A percentile compares a stretch with the other conserved stretches of the same genome.
These are phyloP conservation scores for Centella asiatica DNA, from an alignment of 129 eudicot genomes.

Conservation along the genomic window DNA sequence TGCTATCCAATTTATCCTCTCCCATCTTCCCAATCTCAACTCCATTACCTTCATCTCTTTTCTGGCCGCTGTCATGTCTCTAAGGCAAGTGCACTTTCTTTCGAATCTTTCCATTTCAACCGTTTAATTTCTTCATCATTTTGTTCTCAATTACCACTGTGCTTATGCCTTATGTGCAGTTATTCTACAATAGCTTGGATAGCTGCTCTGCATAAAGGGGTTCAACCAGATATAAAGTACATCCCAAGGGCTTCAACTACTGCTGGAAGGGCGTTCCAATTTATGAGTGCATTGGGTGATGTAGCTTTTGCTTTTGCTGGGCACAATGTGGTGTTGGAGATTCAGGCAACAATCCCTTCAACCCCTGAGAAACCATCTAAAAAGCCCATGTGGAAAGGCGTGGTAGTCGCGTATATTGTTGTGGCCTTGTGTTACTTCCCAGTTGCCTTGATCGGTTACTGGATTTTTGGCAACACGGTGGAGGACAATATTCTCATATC, in stretches of 20 bases:
- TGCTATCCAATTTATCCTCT: conserved; percentile 27
- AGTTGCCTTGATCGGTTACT: conserved; percentile 35
- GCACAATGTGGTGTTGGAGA: conserved; percentile 52
- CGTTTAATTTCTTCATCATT: not conserved
- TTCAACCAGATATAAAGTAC: conserved; percentile 26
- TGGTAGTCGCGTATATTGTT: conserved; percentile 27
- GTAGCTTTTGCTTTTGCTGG: conserved; percentile 52
- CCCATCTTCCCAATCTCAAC: conserved; percentile 45
- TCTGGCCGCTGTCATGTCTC: conserved; percentile 49
- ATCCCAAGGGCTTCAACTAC: conserved; percentile 26
- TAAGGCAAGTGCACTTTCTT: conserved; percentile 15
- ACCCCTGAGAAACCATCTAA: conserved; percentile 43
- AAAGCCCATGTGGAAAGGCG: conserved; percentile 61
- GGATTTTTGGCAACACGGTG: conserved; percentile 29
- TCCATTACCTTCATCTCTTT: conserved; percentile 35
- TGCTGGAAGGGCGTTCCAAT: conserved; percentile 19
- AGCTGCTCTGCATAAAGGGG: conserved; percentile 30
- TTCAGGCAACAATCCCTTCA: no score
- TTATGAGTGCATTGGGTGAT: conserved; percentile 35
- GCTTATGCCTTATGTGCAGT: conserved; percentile 8
- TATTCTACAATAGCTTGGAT: conserved; percentile 47
- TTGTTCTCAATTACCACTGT: not conserved
- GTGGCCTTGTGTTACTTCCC: conserved; percentile 59
- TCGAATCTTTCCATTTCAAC: no score
- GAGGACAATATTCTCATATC: conserved; percentile 44